A percentile compares a stretch with the other conserved stretches of the same genome.
These are phyloP conservation scores for Alopecurus myosuroides DNA, from an alignment of 176 grass and related monocot genomes.

Conservation along the genomic window DNA sequence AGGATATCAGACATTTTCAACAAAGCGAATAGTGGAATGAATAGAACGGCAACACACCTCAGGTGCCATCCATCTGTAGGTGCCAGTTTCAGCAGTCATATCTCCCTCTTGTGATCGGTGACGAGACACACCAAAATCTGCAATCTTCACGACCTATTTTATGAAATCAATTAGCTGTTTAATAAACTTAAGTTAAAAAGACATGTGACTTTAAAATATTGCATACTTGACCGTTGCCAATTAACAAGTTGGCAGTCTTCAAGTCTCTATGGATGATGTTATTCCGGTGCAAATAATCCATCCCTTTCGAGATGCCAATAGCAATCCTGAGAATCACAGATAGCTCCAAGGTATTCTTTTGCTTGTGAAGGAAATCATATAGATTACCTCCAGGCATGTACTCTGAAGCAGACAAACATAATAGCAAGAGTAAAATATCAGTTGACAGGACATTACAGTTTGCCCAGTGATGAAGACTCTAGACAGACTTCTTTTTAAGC, in stretches of 20 bases:
- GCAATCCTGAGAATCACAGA: constrained; percentile 63
- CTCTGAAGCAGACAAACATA: constrained; percentile 51
- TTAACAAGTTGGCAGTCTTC: constrained; percentile 88
- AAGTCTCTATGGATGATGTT: constrained; percentile 95
- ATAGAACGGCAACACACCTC: constrained; percentile 51
- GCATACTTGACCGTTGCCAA: constrained; percentile 61
- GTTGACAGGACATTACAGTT: not conserved
- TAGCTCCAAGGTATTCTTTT: constrained; percentile 63
- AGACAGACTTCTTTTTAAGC: not conserved
- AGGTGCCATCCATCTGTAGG: constrained; percentile 99
- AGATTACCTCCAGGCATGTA: constrained; percentile 87
- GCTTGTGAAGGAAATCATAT: constrained; percentile 86
- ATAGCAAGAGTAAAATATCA: not conserved
- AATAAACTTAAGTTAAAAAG: constrained; percentile 19
- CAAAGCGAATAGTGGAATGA: not conserved
- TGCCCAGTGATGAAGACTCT: not conserved
- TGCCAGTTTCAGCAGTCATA: constrained; percentile 98
- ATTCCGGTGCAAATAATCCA: constrained; percentile 92
- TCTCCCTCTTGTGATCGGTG: constrained; percentile 54
- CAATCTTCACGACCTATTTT: constrained; percentile 83
- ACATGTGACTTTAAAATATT: not conserved
- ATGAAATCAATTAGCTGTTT: constrained; percentile 22
- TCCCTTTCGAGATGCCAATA: constrained; percentile 81
- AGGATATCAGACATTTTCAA: not conserved
- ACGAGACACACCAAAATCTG: constrained; percentile 94